phyloP scores from a whole-genome alignment of 2,329 filamentous ascomycete species.

The Pseudogymnoascus sp. region DNA sequence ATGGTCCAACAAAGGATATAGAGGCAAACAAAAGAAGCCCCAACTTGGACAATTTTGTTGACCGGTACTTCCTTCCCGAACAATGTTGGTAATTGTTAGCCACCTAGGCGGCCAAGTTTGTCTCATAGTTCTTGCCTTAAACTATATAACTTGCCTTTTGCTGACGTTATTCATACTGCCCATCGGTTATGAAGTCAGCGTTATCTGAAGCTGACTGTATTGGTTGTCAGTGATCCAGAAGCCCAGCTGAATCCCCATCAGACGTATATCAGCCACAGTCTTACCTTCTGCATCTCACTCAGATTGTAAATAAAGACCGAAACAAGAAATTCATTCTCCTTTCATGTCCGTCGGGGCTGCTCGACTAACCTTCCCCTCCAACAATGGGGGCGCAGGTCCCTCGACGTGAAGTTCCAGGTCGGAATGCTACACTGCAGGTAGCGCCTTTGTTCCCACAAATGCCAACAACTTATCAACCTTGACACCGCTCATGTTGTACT shows the following conservation, averaged over 20 bases:
- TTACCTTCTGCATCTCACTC: not conserved
- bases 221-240: not conserved
- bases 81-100: not conserved
- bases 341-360: not conserved
- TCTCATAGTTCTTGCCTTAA: not conserved
- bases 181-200: not conserved
- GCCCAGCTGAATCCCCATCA: not conserved
- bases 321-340: not conserved
- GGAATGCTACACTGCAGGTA: not conserved
- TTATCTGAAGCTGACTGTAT: not conserved
- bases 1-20: not conserved
- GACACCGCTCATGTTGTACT: not conserved
- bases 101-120: not conserved
- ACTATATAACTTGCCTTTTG: not conserved
- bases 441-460: not conserved
- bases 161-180: not conserved
- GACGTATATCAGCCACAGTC: not conserved
- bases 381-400: not conserved
- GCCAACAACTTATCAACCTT: not conserved
- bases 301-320: not conserved
- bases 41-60: not conserved
- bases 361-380: not conserved
- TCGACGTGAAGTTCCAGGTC: not conserved
- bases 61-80: not conserved
- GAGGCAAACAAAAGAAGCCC: not conserved